Base-by-base conservation (phyloP, 306 rosid genomes). In the Cajanus cajan region DNA sequence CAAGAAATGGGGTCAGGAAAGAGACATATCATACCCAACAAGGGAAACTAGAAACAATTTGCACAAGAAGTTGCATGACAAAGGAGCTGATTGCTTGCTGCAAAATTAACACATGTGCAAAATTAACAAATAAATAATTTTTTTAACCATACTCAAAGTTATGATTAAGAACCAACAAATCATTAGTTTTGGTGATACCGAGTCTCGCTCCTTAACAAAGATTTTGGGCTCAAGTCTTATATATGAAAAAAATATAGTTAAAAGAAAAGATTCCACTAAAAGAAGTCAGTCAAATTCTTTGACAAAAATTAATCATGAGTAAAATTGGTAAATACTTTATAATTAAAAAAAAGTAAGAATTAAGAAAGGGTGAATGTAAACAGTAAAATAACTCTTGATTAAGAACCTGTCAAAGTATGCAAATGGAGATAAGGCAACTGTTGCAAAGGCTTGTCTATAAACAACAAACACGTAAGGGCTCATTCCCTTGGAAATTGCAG, bases 401-500 rank as follows among this genome's bases (percentile, higher is more conserved):
- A 15, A 21, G 45, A 74, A 92, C 98, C 98, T 88, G 86, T 95
- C 97, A 18, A 90, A 84, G 88, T 84, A 83, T 61, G 98, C 93
- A 73, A 92, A 84, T 8, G 98, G 98, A 68, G 90, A 86, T 74
- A 95, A 40, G 71, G 90, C 89, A 36, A 95, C 68, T 7, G 89
- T 57, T 15, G 98, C 98, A 55, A 92, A 89, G 77, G 91, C 93
- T 87, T 95, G 98, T 28, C 98, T 84, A 76, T 95, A 95, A 69
- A 95, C 92, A 58, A 95, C 98, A 76, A 95, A 95, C 55, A 95
- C 92, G 66, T 67, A 88, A 40, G 98, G 91, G 84, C 86, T 92
- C 98, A 95, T 95, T 85, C 98, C 98, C 41, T 80, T 85, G 52
- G 97, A 72, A 43, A 95, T 87, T 82, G 98, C 98, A 33, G 87